Evolutionary conservation across 306 rosid genomes (phyloP).

Genomic region (Cucurbita ficifolia): DNA sequence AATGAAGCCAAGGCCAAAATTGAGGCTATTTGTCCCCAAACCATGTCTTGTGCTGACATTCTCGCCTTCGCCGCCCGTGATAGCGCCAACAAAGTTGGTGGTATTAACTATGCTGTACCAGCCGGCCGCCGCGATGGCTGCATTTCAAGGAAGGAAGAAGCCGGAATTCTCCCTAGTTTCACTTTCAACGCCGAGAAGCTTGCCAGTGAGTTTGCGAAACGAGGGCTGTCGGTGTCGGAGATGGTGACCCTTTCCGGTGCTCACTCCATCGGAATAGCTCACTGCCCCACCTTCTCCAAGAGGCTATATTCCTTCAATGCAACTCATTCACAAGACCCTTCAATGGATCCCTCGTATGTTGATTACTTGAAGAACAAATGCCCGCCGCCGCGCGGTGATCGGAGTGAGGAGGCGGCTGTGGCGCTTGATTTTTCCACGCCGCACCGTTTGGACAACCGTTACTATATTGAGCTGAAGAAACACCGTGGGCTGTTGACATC

Average conservation of each 20-base stretch:
- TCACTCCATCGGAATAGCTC: constrained; percentile 25
- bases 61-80: constrained; percentile 29
- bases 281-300: constrained; percentile 12
- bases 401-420: neutral
- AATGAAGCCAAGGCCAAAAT: constrained; percentile 19
- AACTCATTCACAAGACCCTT: constrained; percentile 18
- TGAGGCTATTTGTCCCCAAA: constrained; percentile 20
- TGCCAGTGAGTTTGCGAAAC: neutral
- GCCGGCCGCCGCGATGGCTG: constrained; percentile 18
- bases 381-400: neutral
- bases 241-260: constrained; percentile 32
- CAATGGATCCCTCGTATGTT: constrained; percentile 12
- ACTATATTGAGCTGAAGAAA: constrained; percentile 9
- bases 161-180: neutral
- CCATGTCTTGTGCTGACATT: constrained; percentile 27
- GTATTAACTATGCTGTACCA: constrained; percentile 19
- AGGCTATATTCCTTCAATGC: constrained; percentile 15
- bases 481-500: constrained; percentile 8
- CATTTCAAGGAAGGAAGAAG: constrained; percentile 10
- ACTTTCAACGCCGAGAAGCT: constrained; percentile 7
- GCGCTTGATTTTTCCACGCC: constrained; percentile 15
- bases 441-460: constrained; percentile 12
- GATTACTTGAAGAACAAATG: constrained; percentile 13
- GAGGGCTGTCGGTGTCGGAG: constrained; percentile 15
- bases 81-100: constrained; percentile 11